phyloP scores from a whole-genome alignment of 805 yeast species.

The Starmerella asiatica region DNA sequence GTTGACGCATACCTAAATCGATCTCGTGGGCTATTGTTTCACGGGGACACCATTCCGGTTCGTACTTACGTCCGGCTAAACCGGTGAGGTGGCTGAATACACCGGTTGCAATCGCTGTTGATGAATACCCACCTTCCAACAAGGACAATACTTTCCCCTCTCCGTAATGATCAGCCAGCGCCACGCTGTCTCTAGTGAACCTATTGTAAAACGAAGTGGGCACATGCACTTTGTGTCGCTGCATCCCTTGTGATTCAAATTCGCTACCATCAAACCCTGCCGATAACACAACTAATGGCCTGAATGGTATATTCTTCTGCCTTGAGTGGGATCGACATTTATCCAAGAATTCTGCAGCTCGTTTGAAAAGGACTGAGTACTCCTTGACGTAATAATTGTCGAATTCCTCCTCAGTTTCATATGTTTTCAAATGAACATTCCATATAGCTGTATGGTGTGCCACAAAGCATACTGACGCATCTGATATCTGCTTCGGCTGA shows the following conservation, averaged over 20 bases:
- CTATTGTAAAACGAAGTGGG: conserved; percentile 67
- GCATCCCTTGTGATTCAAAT: conserved; percentile 71
- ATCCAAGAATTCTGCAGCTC: conserved; percentile 46
- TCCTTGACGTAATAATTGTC: conserved; percentile 44
- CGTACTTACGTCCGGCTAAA: conserved; percentile 45
- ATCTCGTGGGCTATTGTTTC: conserved; percentile 48
- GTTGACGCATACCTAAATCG: conserved; percentile 51
- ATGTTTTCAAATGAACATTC: conserved; percentile 68
- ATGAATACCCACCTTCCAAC: conserved; percentile 78
- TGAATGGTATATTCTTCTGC: conserved; percentile 32
- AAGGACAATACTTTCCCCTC: conserved; percentile 52
- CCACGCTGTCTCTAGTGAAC: conserved; percentile 61
- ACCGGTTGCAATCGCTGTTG: conserved; percentile 67
- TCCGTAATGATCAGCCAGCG: conserved; percentile 48
- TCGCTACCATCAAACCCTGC: conserved; percentile 87
- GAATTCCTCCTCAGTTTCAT: conserved; percentile 51
- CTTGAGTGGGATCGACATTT: not conserved
- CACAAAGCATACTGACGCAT: conserved; percentile 65
- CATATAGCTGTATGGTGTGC: conserved; percentile 69
- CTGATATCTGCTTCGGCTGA: conserved; percentile 50
- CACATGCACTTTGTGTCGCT: conserved; percentile 65
- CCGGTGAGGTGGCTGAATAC: conserved; percentile 69
- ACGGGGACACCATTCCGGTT: conserved; percentile 48
- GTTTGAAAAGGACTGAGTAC: conserved; percentile 46
- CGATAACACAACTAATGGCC: conserved; percentile 53